Conservation (phyloP, 2,329 filamentous ascomycete genomes). For the Pseudogymnoascus pannorum region DNA sequence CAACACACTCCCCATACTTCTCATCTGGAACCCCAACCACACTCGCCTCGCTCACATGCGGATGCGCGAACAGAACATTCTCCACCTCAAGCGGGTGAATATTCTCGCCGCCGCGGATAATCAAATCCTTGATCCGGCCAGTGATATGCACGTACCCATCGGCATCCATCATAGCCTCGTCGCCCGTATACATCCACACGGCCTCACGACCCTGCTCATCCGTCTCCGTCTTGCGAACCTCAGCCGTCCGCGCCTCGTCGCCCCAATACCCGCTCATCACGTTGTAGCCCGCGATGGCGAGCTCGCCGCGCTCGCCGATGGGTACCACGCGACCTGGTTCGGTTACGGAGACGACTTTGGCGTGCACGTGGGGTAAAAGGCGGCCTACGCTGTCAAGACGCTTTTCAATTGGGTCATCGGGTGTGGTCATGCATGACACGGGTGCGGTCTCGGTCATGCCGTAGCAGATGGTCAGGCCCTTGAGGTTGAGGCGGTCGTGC, state of each 20-base stretch:
- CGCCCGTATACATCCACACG: constrained; percentile 86
- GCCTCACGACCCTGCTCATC: constrained; percentile 20
- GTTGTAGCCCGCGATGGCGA: constrained; percentile 76
- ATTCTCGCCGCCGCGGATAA: constrained; percentile 92
- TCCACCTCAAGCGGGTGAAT: constrained; percentile 92
- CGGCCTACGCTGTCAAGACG: constrained; percentile 64
- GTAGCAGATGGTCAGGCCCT: constrained; percentile 86
- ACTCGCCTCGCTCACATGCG: constrained; percentile 64
- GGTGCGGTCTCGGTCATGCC: constrained; percentile 35
- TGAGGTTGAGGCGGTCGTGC: constrained; percentile 66
- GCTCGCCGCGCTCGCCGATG: constrained; percentile 64
- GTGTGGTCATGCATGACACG: constrained; percentile 59
- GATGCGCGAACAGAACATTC: constrained; percentile 71
- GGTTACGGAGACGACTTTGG: constrained; percentile 66
- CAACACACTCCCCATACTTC: constrained; percentile 78
- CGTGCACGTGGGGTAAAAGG: constrained; percentile 73
- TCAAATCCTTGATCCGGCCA: constrained; percentile 87
- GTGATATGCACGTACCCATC: constrained; percentile 85
- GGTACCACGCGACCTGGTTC: constrained; percentile 54
- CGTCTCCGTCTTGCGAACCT: constrained; percentile 52
- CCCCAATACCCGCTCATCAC: constrained; percentile 88
- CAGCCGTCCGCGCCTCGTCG: constrained; percentile 61
- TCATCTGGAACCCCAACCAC: constrained; percentile 80
- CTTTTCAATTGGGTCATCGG: constrained; percentile 58
- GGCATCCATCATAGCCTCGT: constrained; percentile 79